Evolutionary conservation across 768 basidiomycete genomes (phyloP).

Genomic region (Termitomyces sp.): DNA sequence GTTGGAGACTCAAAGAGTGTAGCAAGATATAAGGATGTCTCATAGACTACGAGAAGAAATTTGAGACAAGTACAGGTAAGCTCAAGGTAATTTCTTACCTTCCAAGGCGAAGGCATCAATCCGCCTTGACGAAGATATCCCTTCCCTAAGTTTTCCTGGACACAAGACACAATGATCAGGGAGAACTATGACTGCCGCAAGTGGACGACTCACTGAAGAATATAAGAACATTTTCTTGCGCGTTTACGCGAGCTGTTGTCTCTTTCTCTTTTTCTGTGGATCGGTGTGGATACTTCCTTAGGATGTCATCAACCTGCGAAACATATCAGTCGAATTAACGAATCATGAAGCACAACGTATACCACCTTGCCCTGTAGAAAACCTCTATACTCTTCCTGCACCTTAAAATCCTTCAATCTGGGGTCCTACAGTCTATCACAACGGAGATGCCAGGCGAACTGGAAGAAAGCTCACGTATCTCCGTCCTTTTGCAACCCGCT

Average conservation of each 20-base stretch:
- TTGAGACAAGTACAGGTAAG: not conserved
- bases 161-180: not conserved
- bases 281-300: slow-evolving; percentile 29
- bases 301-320: slow-evolving; percentile 42
- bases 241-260: slow-evolving; percentile 38
- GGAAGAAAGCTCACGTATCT: slow-evolving; percentile 51
- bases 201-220: slow-evolving; percentile 51
- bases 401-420: slow-evolving; percentile 53
- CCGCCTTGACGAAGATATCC: slow-evolving; percentile 55
- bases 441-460: slow-evolving; percentile 2
- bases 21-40: slow-evolving; percentile 65
- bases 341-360: not conserved
- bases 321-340: not conserved
- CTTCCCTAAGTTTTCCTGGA: slow-evolving; percentile 73
- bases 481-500: slow-evolving; percentile 72
- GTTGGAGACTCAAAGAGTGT: slow-evolving; percentile 54
- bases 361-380: slow-evolving; percentile 64
- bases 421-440: slow-evolving; percentile 26
- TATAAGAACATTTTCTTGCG: slow-evolving; percentile 65
- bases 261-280: slow-evolving; percentile 25
- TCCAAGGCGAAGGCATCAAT: slow-evolving; percentile 58
- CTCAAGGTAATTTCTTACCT: slow-evolving; percentile 35
- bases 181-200: not conserved
- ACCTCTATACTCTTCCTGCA: slow-evolving; percentile 62
- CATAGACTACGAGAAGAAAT: slow-evolving; percentile 46